Evolutionary conservation across 225 moss, liverwort and hornwort genomes (phyloP), one percentile per base, ranked within the genome.

Genomic region (Rhytidiadelphus loreus): DNA sequence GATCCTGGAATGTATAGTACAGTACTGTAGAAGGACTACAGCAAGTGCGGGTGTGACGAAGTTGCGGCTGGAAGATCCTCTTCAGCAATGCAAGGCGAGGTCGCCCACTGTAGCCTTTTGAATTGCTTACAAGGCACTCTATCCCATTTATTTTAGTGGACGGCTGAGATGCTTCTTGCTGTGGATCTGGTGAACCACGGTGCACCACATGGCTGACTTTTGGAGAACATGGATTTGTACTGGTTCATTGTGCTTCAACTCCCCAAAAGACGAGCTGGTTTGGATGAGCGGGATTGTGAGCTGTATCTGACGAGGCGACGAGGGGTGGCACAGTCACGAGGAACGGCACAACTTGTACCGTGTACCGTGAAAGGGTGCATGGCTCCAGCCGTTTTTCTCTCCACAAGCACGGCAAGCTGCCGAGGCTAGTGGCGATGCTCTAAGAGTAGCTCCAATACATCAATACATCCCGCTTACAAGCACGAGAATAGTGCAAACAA

Each of bases 51-150:
- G 30, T 41, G 75, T 64, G 83, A 63, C 85, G 85, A 89, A 80
- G 89, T 81, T 89, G 81, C 73, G 41, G 77, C 58, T 19, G 33
- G 86, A 72, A 86, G 78, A 83, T 78, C 88, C 84, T 56, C 37
- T 13, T 68, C 39, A 52, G 58, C 66, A 58, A 84, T 60, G 46
- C 46, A 16, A 29, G 37, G 19, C 56, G 9, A 64, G 63, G 76
- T 61, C 23, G n/a, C 50, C 35, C 18, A 33, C 39, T 50, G 55
- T 39, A 71, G 41, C 33, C 53, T 16, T 53, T 57, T 89, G n/a
- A n/a, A n/a, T n/a, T 57, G 77, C 85, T 88, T 90, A 20, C 57
- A 26, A 88, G 85, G 57, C 78, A 90, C 90, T 90, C 92, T 71
- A 83, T 58, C 88, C 79, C 81, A 80, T 41, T 81, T 58, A 11